A percentile compares a stretch with the other conserved stretches of the same genome.
These are phyloP conservation scores for Wilcoxina mikolae DNA, from an alignment of 495 filamentous ascomycete genomes.

Conservation along the genomic window DNA sequence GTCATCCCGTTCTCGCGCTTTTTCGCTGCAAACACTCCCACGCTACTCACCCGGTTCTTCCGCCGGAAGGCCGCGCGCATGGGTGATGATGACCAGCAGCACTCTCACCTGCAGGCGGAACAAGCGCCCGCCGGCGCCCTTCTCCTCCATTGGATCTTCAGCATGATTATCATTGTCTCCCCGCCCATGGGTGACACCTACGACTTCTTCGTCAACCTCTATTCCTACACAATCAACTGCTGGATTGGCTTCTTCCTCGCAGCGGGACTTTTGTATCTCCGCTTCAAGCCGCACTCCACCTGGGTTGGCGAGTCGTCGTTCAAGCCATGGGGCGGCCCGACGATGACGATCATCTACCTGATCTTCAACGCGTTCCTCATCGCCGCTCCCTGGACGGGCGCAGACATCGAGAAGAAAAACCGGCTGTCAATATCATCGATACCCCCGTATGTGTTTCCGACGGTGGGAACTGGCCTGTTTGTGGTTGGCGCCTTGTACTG, in stretches of 20 bases:
- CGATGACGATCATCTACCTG: constrained; percentile 16
- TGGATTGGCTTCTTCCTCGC: constrained; percentile 21
- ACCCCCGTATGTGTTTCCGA: constrained; percentile 9
- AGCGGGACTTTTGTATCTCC: constrained; percentile 16
- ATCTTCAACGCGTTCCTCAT: constrained; percentile 16
- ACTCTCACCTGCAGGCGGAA: constrained; percentile 17
- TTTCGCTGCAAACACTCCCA: constrained; percentile 32
- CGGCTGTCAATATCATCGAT: constrained; percentile 3
- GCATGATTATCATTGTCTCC: constrained; percentile 30
- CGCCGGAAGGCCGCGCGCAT: constrained; percentile 5
- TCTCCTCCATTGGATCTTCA: constrained; percentile 34
- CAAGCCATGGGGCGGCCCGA: constrained; percentile 14
- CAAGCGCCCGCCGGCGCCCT: constrained; percentile 34
- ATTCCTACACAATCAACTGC: constrained; percentile 20
- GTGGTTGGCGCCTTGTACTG: constrained; percentile 18
- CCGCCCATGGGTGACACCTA: constrained; percentile 12
- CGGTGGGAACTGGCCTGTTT: constrained; percentile 9
- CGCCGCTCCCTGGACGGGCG: constrained; percentile 13
- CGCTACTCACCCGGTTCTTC: constrained; percentile 28
- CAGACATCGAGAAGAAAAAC: too few species aligned
- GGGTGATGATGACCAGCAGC: constrained; percentile 3
- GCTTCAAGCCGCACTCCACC: constrained; percentile 5
- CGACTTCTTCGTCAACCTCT: constrained; percentile 11
- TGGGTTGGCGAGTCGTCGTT: constrained; percentile 12
- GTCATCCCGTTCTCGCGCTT: constrained; percentile 36